Conservation (phyloP, 768 basidiomycete genomes). For the Auriscalpium orientale region DNA sequence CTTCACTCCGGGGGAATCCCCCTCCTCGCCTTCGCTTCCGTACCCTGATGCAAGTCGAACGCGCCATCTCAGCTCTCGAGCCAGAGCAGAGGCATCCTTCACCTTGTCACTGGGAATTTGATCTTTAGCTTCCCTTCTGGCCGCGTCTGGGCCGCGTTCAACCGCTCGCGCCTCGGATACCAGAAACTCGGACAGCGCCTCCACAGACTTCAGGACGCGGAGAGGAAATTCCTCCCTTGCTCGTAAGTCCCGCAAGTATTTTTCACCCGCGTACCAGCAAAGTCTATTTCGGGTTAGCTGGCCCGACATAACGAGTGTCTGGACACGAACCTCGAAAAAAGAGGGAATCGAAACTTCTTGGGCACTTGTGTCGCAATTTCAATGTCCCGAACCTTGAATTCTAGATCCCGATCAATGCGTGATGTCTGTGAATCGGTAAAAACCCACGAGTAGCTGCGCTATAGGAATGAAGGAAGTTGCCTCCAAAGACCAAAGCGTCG, state of each 20-base stretch:
- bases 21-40: slow-evolving; percentile 59
- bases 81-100: slow-evolving; percentile 74
- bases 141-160: slow-evolving; percentile 62
- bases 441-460: slow-evolving; percentile 76
- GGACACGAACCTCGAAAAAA: slow-evolving; percentile 18
- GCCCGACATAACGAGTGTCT: background rate
- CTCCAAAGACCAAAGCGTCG: slow-evolving; percentile 93
- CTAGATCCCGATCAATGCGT: slow-evolving; percentile 31
- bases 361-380: slow-evolving; percentile 91
- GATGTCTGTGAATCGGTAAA: background rate
- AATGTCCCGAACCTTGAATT: slow-evolving; percentile 83
- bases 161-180: slow-evolving; percentile 67
- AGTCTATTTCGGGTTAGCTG: slow-evolving; percentile 37
- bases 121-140: slow-evolving; percentile 73
- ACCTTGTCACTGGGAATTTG: slow-evolving; percentile 75
- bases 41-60: slow-evolving; percentile 53
- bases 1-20: slow-evolving; percentile 26
- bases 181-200: slow-evolving; percentile 69
- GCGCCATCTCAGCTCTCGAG: slow-evolving; percentile 83
- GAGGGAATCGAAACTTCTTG: slow-evolving; percentile 36
- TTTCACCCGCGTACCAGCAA: slow-evolving; percentile 88
- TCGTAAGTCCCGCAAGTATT: slow-evolving; percentile 67
- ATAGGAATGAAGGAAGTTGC: slow-evolving; percentile 95
- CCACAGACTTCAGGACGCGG: slow-evolving; percentile 66
- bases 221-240: slow-evolving; percentile 40